Percentiles rank a stretch among this genome's conserved stretches.
phyloP scores from a whole-genome alignment of 768 basidiomycete genomes.

The Boletales sp. region DNA sequence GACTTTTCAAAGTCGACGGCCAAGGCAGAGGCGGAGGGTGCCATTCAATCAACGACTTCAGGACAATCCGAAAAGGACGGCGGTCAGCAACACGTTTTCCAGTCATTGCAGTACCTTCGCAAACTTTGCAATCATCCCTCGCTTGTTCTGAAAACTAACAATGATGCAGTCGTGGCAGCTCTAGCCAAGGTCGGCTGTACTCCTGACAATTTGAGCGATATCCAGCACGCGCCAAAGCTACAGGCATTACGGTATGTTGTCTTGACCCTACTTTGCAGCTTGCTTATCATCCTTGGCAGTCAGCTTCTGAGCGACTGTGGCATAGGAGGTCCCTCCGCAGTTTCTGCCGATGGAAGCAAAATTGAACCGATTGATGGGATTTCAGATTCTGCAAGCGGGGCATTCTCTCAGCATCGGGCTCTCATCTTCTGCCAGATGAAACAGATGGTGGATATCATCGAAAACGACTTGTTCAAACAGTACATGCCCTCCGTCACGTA shows the following conservation, averaged over 20 bases:
- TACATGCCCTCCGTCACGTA: constrained; percentile 96
- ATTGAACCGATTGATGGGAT: constrained; percentile 64
- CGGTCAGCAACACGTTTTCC: constrained; percentile 88
- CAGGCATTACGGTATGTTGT: constrained; percentile 76
- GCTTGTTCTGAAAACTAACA: constrained; percentile 76
- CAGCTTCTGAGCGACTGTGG: constrained; percentile 95
- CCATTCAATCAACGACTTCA: constrained; percentile 46
- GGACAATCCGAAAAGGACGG: constrained; percentile 34
- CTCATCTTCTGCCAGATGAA: constrained; percentile 99
- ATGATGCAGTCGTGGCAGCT: constrained; percentile 52
- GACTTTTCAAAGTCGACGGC: constrained; percentile 85
- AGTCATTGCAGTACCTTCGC: constrained; percentile 92
- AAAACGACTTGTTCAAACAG: constrained; percentile 84
- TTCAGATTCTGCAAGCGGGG: constrained; percentile 41
- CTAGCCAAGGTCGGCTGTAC: constrained; percentile 53
- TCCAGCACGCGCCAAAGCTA: constrained; percentile 91
- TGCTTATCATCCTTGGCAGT: constrained; percentile 38
- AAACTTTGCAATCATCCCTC: constrained; percentile 98
- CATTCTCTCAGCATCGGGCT: constrained; percentile 94
- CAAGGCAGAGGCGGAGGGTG: constrained; percentile 57
- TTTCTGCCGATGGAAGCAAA: constrained; percentile 54
- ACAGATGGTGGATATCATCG: constrained; percentile 97
- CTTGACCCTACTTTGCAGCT: background rate
- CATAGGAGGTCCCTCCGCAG: constrained; percentile 57
- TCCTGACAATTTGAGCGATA: constrained; percentile 57